These are phyloP conservation scores for Coccomyxa sp. DNA, from an alignment of 139 green algal species.

Conservation along the genomic window DNA sequence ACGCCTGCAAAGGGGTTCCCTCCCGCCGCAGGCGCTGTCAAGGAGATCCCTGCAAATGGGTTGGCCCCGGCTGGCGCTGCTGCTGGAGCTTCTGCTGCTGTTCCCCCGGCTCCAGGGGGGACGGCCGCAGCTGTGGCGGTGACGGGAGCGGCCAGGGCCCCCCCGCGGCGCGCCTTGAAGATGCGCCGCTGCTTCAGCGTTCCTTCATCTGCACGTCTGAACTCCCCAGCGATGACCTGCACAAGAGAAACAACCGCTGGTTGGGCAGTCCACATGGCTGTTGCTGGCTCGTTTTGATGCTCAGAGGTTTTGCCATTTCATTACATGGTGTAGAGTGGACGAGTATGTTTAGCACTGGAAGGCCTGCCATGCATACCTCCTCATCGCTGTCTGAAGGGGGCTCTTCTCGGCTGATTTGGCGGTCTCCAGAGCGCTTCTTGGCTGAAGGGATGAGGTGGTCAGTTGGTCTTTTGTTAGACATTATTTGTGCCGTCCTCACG, in stretches of 20 bases:
- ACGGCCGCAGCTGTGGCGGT: neutral
- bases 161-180: conserved; percentile 29
- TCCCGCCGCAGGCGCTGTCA: conserved; percentile 7
- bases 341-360: neutral
- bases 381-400: conserved; percentile 39
- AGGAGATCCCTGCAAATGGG: conserved; percentile 50
- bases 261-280: too few species aligned
- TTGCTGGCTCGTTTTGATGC: too few species aligned
- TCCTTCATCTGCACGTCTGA: conserved; percentile 47
- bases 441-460: conserved; percentile 46
- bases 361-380: neutral
- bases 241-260: neutral
- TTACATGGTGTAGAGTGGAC: neutral
- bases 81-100: neutral
- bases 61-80: conserved; percentile 22
- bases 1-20: conserved; percentile 33
- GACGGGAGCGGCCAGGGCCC: neutral
- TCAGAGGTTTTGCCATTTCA: too few species aligned
- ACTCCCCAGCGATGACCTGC: conserved; percentile 31
- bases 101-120: too few species aligned
- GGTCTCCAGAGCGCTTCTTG: conserved; percentile 52
- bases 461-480: conserved; percentile 34
- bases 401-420: conserved; percentile 58
- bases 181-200: conserved; percentile 54
- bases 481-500: neutral